Percentiles rank a stretch among this genome's conserved stretches.
phyloP scores from a whole-genome alignment of 2,329 filamentous ascomycete species.

The Curvularia spicifera region DNA sequence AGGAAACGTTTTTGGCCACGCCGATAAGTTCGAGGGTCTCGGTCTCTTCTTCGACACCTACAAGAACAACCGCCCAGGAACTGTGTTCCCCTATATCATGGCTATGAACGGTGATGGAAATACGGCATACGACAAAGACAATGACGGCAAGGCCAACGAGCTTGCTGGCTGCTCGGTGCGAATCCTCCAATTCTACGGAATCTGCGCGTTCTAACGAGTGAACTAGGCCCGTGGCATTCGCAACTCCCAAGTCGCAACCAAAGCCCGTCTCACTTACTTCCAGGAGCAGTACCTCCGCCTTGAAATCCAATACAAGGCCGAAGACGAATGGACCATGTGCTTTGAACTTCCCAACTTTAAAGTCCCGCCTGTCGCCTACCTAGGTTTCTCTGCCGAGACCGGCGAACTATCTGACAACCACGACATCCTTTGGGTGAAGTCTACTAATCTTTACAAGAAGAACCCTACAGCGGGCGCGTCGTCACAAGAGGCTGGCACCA shows the following conservation, averaged over 20 bases:
- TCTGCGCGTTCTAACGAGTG: constrained; percentile 15
- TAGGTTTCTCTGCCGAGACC: constrained; percentile 80
- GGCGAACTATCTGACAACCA: constrained; percentile 97
- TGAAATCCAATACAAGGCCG: constrained; percentile 91
- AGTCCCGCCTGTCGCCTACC: constrained; percentile 74
- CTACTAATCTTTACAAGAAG: constrained; percentile 84
- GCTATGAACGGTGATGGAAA: constrained; percentile 95
- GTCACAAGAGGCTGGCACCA: constrained; percentile 14
- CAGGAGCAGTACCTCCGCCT: constrained; percentile 90
- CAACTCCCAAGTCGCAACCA: constrained; percentile 74
- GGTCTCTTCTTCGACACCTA: constrained; percentile 98
- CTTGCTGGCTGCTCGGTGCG: constrained; percentile 86
- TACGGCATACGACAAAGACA: constrained; percentile 87
- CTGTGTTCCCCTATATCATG: constrained; percentile 97
- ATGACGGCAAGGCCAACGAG: constrained; percentile 92
- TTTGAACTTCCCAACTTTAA: constrained; percentile 74
- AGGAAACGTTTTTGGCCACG: constrained; percentile 86
- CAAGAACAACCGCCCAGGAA: constrained; percentile 97
- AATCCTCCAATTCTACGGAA: constrained; percentile 8
- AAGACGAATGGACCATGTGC: constrained; percentile 87
- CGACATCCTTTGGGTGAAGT: constrained; percentile 86
- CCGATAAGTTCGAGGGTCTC: constrained; percentile 89
- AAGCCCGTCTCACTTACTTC: constrained; percentile 91
- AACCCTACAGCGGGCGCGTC: constrained; percentile 25
- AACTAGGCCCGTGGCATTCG: constrained; percentile 80